Percentiles rank a stretch among this genome's conserved stretches.
Evolutionary conservation across 1,284 basidiomycete genomes (phyloP).

Genomic region (Paramarasmius palmivorus): DNA sequence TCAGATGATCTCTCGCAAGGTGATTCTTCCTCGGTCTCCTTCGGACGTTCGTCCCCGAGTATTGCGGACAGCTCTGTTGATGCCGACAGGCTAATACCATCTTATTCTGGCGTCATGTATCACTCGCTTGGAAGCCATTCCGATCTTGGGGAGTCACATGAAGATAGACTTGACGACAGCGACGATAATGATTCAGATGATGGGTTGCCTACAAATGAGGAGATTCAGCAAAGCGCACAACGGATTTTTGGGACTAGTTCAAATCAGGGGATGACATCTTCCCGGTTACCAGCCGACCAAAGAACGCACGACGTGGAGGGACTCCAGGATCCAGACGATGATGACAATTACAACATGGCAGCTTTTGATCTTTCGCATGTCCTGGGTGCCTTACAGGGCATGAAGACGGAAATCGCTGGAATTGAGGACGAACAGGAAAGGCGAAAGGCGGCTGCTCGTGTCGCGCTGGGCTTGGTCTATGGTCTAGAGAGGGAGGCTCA

Average conservation of each 20-base stretch:
- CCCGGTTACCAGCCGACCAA: constrained; percentile 12
- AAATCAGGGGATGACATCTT: constrained; percentile 2
- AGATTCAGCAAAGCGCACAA: constrained; percentile 52
- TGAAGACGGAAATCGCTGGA: constrained; percentile 72
- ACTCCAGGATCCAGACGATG: constrained; percentile 21
- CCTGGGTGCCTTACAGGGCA: constrained; percentile 60
- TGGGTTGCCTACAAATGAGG: constrained; percentile 48
- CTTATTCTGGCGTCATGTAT: constrained; percentile 42
- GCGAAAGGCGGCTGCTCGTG: constrained; percentile 65
- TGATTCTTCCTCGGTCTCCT: constrained; percentile 16
- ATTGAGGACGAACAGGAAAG: constrained; percentile 66
- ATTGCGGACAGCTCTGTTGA: constrained; percentile 17
- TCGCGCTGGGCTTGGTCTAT: constrained; percentile 73
- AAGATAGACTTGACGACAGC: constrained; percentile 26
- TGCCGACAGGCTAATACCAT: constrained; percentile 22
- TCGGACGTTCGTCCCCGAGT: constrained; percentile 9
- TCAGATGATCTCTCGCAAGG: constrained; percentile 4
- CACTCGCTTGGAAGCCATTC: constrained; percentile 49
- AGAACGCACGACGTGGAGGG: constrained; percentile 26
- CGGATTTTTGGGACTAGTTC: constrained; percentile 52
- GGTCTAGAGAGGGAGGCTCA: constrained; percentile 45
- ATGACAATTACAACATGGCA: constrained; percentile 37
- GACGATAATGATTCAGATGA: constrained; percentile 36
- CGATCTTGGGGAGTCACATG: constrained; percentile 40
- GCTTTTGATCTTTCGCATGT: constrained; percentile 67